Evolutionary conservation across 1,139 yeast species (phyloP), one percentile per base, ranked within the genome.

Genomic region (Lodderomyces parapsilosis): DNA sequence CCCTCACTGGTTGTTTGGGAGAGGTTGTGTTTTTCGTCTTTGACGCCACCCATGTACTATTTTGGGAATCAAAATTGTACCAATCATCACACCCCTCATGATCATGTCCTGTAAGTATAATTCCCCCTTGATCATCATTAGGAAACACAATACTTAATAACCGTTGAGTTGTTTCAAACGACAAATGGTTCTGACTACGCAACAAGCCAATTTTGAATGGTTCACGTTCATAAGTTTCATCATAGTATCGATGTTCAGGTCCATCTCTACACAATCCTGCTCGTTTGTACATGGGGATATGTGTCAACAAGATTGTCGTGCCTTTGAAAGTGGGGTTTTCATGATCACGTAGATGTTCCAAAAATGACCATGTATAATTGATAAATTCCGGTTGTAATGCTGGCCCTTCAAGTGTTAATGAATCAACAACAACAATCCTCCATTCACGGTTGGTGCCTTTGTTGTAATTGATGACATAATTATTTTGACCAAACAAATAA

Each of bases 41-140:
- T 2, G 83, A 71, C 0, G 91, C 87, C 4, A 61, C 72, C 91
- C 93, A 86, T 40, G 63, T 63, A 17, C 65, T 66, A n/a, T 62
- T 56, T 9, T 57, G 54, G 11, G 61, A 56, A 10, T 57, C 54
- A 40, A 69, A 63, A 49, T 66, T 75, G 59, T 83, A 86, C 65
- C 76, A 73, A 39, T 78, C 79, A 54, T 83, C 84, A 60, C 99
- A 94, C 1, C 99, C 99, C 54, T 84, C 91, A 58, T 93, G 99
- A 58, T 93, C 99, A 63, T 93, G 99, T 0, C 99, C 99, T 0
- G 96, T 88, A 39, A 93, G 68, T 4, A 93, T 81, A 5, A 91
- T 72, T 10, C 98, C 98, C 24, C 81, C 76, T 48, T 81, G 78
- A 47, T 70, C 68, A 8, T 71, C 68, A 47, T 79, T 76, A 38